These are phyloP conservation scores for Peronosclerospora sorghi DNA, from an alignment of 352 stramenopile species.

Conservation along the genomic window DNA sequence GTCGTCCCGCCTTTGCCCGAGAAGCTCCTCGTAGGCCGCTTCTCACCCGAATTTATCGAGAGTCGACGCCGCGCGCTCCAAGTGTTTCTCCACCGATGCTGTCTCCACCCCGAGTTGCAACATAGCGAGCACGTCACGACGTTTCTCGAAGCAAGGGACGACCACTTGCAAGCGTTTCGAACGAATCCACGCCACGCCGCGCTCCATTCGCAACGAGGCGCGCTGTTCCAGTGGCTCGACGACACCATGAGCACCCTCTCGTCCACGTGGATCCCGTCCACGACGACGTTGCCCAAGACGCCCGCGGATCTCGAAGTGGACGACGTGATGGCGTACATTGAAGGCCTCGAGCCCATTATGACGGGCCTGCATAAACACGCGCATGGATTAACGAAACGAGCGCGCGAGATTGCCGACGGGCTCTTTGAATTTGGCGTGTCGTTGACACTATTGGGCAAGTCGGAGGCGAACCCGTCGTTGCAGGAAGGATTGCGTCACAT, in stretches of 20 bases:
- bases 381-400: constrained; percentile 88
- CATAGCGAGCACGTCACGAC: constrained; percentile 77
- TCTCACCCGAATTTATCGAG: constrained; percentile 89
- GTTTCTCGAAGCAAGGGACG: constrained; percentile 74
- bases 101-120: constrained; percentile 70
- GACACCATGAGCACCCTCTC: constrained; percentile 81
- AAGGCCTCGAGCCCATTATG: constrained; percentile 92
- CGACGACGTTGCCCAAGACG: constrained; percentile 67
- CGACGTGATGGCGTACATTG: constrained; percentile 94
- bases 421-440: constrained; percentile 95
- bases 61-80: constrained; percentile 66
- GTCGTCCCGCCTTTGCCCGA: constrained; percentile 93
- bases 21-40: constrained; percentile 91
- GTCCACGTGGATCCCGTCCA: constrained; percentile 43
- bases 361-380: constrained; percentile 91
- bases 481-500: constrained; percentile 88
- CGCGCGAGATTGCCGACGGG: constrained; percentile 91
- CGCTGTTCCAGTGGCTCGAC: constrained; percentile 82
- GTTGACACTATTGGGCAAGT: constrained; percentile 92
- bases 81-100: constrained; percentile 72
- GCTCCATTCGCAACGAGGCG: constrained; percentile 29
- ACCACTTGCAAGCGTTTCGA: constrained; percentile 52
- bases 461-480: constrained; percentile 86
- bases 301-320: constrained; percentile 90
- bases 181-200: constrained; percentile 51